A percentile compares a stretch with the other conserved stretches of the same genome.
Conservation (phyloP, 139 green algal species). For the Picochlorum sp. region DNA sequence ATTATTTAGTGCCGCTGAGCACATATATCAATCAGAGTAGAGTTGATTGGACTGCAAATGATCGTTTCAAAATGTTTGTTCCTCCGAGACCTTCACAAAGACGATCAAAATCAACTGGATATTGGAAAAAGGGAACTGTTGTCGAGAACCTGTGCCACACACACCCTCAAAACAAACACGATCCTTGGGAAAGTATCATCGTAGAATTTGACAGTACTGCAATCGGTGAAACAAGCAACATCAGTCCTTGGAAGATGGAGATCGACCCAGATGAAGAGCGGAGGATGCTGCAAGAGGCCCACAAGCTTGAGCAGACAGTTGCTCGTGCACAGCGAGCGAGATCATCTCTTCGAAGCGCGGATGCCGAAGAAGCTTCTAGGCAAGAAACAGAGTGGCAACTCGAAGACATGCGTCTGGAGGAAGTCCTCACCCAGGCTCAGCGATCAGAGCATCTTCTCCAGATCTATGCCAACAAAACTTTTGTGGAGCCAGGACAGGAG, state of each 20-base stretch:
- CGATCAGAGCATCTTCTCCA: slow-evolving; percentile 18
- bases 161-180: slow-evolving; percentile 12
- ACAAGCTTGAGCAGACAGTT: slow-evolving; percentile 28
- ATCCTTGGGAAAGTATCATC: slow-evolving; percentile 66
- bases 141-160: background rate
- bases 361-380: background rate
- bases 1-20: slow-evolving; percentile 54
- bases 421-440: slow-evolving; percentile 14
- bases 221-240: slow-evolving; percentile 16
- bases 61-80: slow-evolving; percentile 73
- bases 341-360: background rate
- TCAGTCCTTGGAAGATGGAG: slow-evolving; percentile 80
- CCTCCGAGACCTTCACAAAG: slow-evolving; percentile 42
- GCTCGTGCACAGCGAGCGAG: slow-evolving; percentile 24
- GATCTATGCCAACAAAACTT: slow-evolving; percentile 7
- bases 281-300: slow-evolving; percentile 32
- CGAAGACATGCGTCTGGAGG: slow-evolving; percentile 8
- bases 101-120: slow-evolving; percentile 35
- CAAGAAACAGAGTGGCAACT: background rate
- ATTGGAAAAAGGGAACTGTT: slow-evolving; percentile 64
- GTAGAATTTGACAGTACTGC: slow-evolving; percentile 54
- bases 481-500: slow-evolving; percentile 6
- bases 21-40: slow-evolving; percentile 37
- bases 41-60: slow-evolving; percentile 48
- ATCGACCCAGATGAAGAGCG: slow-evolving; percentile 57